phyloP scores from a whole-genome alignment of 1,139 yeast genomes.

The Saccharomyces hybrid region DNA sequence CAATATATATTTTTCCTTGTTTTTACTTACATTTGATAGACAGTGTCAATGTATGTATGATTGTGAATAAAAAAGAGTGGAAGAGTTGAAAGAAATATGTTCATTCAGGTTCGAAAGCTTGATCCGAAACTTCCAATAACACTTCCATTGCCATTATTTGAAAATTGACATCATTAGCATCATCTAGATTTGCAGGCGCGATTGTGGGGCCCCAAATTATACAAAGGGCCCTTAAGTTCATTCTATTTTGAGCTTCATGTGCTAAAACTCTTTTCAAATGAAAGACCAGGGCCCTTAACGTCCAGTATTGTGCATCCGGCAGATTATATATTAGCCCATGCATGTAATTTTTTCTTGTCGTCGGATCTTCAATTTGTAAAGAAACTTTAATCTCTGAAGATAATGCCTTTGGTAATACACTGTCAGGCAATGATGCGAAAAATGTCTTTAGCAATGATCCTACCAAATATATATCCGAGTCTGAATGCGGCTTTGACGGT shows the following conservation, averaged over 20 bases:
- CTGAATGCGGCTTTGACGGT: slow-evolving; percentile 44
- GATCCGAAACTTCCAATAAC: slow-evolving; percentile 73
- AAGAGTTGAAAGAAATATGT: background rate
- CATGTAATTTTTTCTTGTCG: slow-evolving; percentile 58
- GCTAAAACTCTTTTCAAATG: slow-evolving; percentile 73
- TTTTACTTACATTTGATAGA: background rate
- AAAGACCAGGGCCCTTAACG: slow-evolving; percentile 73
- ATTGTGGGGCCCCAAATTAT: slow-evolving; percentile 94
- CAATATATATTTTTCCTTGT: background rate
- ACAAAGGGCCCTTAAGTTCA: slow-evolving; percentile 73
- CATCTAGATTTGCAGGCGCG: slow-evolving; percentile 52
- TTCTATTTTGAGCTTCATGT: slow-evolving; percentile 58
- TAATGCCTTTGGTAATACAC: slow-evolving; percentile 53
- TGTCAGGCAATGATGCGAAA: slow-evolving; percentile 64
- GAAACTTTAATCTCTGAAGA: slow-evolving; percentile 61
- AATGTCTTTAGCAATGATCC: slow-evolving; percentile 66
- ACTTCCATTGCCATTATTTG: slow-evolving; percentile 83
- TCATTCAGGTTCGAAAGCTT: slow-evolving; percentile 70
- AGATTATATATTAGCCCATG: slow-evolving; percentile 83
- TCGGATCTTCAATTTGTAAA: slow-evolving; percentile 56
- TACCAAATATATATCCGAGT: slow-evolving; percentile 66
- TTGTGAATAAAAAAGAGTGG: background rate
- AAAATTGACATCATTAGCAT: slow-evolving; percentile 69
- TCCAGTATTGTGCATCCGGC: slow-evolving; percentile 93
- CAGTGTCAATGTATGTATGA: background rate